Conservation (phyloP, 352 stramenopile species). For the Phytopythium cucurbitacearum region DNA sequence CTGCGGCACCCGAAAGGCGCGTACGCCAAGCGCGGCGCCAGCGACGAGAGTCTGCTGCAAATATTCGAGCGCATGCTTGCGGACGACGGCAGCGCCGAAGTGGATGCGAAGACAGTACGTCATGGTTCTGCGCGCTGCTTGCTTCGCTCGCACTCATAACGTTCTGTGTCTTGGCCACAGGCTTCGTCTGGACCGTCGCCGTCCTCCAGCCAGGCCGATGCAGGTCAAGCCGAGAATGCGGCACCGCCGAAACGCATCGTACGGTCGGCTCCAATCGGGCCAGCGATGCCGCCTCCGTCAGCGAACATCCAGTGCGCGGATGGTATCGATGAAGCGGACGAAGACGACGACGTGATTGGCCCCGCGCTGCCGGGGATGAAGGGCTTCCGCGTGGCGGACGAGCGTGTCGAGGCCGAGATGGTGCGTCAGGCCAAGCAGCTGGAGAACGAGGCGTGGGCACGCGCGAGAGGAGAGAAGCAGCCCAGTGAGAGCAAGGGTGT, state of each 20-base stretch:
- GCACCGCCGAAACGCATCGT: constrained; percentile 6
- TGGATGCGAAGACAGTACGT: not conserved
- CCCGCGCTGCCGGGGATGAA: constrained; percentile 75
- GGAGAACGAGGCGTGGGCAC: constrained; percentile 65
- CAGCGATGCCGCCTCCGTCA: constrained; percentile 27
- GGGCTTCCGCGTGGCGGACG: constrained; percentile 65
- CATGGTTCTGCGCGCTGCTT: not conserved
- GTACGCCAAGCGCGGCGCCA: constrained; percentile 31
- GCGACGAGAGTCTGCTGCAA: constrained; percentile 35
- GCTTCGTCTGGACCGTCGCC: not conserved
- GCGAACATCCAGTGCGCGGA: constrained; percentile 5
- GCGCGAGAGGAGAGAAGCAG: constrained; percentile 16
- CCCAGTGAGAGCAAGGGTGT: constrained; percentile 4
- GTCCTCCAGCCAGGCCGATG: not conserved
- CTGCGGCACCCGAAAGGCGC: constrained; percentile 47
- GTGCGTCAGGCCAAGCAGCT: constrained; percentile 42
- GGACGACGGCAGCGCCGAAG: constrained; percentile 4
- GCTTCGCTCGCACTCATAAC: not conserved
- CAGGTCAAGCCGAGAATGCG: constrained; percentile 8
- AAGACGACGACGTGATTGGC: constrained; percentile 51
- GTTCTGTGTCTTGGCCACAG: not conserved
- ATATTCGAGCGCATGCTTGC: constrained; percentile 45
- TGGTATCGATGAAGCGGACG: constrained; percentile 31
- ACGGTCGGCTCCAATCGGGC: constrained; percentile 45
- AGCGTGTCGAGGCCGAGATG: constrained; percentile 74